These are phyloP conservation scores for Avena eriantha DNA, from an alignment of 176 grass and related monocot genomes.

Conservation along the genomic window DNA sequence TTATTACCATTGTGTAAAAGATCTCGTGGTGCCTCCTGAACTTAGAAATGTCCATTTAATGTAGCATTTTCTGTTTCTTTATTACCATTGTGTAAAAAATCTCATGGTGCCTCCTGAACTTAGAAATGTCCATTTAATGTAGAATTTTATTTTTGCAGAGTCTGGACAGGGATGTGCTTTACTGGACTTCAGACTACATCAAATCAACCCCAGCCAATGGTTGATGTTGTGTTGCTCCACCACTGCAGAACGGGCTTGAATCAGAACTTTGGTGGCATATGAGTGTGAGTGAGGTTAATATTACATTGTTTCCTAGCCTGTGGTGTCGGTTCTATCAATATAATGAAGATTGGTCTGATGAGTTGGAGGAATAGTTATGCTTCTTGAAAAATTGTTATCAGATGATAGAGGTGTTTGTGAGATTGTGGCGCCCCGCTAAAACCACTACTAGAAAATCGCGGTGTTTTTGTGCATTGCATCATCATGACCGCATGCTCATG, in stretches of 20 bases:
- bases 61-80: constrained; percentile 43
- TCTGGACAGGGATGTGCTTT: constrained; percentile 44
- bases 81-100: too few relatives aligned
- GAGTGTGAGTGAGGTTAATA: constrained; percentile 68
- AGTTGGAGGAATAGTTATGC: constrained; percentile 41
- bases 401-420: constrained; percentile 67
- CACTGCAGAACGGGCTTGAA: constrained; percentile 64
- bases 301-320: constrained; percentile 35
- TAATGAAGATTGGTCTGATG: constrained; percentile 53
- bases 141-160: constrained; percentile 12
- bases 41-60: constrained; percentile 50
- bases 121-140: too few relatives aligned
- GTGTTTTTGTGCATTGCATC: too few relatives aligned
- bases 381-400: constrained; percentile 67
- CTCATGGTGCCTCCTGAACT: too few relatives aligned
- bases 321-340: constrained; percentile 38
- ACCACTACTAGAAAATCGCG: too few relatives aligned
- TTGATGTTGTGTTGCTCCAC: constrained; percentile 55
- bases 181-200: constrained; percentile 40
- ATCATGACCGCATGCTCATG: too few relatives aligned
- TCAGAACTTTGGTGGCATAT: constrained; percentile 63
- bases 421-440: too few relatives aligned
- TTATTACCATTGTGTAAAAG: constrained; percentile 41
- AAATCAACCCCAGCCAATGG: constrained; percentile 38
- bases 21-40: constrained; percentile 45